These are phyloP conservation scores for Cyclotella distinguenda DNA, from an alignment of 108 stramenopile species.

Conservation along the genomic window DNA sequence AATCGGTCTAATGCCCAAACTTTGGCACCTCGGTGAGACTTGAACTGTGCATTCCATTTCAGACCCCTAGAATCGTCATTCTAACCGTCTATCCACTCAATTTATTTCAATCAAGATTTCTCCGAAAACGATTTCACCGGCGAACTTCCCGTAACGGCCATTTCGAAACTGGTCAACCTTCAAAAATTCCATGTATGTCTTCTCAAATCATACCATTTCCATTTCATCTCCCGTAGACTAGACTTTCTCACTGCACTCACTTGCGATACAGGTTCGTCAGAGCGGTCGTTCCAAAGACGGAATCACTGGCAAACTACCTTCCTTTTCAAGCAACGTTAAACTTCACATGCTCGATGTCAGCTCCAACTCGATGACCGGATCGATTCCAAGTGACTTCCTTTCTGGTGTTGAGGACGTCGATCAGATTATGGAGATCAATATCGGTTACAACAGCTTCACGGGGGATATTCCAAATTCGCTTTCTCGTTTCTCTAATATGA, in stretches of 20 bases:
- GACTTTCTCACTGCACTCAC: no score
- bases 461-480: conserved; percentile 52
- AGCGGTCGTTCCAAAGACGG: conserved; percentile 38
- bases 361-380: conserved; percentile 60
- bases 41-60: background rate
- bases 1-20: conserved; percentile 57
- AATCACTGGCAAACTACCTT: conserved; percentile 59
- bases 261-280: no score
- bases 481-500: conserved; percentile 42
- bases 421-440: conserved; percentile 38
- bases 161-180: conserved; percentile 40
- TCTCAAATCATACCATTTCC: no score
- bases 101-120: conserved; percentile 13
- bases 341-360: conserved; percentile 62
- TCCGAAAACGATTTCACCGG: conserved; percentile 55
- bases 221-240: no score
- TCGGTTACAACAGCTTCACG: conserved; percentile 48
- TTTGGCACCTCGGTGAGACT: conserved; percentile 54
- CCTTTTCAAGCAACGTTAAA: conserved; percentile 49
- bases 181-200: conserved; percentile 61
- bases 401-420: conserved; percentile 30
- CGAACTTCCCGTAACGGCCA: conserved; percentile 30
- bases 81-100: background rate
- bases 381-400: conserved; percentile 64
- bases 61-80: background rate